Percentiles rank a stretch among this genome's conserved stretches.
Conservation (phyloP, 352 stramenopile species). For the Phytophthora chlamydospora region DNA sequence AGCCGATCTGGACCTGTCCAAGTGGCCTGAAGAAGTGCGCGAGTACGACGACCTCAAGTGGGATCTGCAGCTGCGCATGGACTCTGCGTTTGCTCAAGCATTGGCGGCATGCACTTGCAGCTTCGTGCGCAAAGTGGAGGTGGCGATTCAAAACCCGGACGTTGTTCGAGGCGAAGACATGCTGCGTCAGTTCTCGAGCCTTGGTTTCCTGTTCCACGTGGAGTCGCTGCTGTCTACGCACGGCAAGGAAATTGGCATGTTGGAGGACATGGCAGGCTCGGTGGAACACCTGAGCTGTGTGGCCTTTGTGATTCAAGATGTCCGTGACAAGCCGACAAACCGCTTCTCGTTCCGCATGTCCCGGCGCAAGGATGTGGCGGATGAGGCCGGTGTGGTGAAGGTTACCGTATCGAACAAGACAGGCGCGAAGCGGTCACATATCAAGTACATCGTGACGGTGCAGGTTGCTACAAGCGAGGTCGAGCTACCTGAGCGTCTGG, state of each 20-base stretch:
- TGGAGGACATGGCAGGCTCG: constrained; percentile 91
- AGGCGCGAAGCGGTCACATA: constrained; percentile 53
- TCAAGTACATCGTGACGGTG: constrained; percentile 88
- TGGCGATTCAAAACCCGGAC: constrained; percentile 83
- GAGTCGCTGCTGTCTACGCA: constrained; percentile 95
- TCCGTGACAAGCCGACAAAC: constrained; percentile 84
- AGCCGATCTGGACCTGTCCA: constrained; percentile 70
- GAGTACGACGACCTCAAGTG: constrained; percentile 88
- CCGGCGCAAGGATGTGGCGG: constrained; percentile 73
- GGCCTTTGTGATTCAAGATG: constrained; percentile 86
- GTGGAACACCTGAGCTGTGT: constrained; percentile 86
- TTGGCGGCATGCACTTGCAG: constrained; percentile 73
- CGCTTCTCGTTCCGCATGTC: constrained; percentile 90
- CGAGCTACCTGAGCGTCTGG: constrained; percentile 74
- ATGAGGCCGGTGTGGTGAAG: constrained; percentile 82
- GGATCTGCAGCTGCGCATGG: constrained; percentile 87
- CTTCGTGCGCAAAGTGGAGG: constrained; percentile 88
- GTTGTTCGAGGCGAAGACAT: constrained; percentile 78
- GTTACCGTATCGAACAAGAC: constrained; percentile 74
- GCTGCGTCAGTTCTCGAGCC: constrained; percentile 78
- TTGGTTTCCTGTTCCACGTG: constrained; percentile 90
- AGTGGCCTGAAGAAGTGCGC: constrained; percentile 82
- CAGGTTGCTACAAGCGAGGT: constrained; percentile 81
- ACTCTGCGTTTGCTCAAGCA: constrained; percentile 80
- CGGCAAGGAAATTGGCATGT: constrained; percentile 96